These are phyloP conservation scores for Pseudogymnoascus sp. DNA, from an alignment of 2,329 filamentous ascomycete species.

Conservation along the genomic window DNA sequence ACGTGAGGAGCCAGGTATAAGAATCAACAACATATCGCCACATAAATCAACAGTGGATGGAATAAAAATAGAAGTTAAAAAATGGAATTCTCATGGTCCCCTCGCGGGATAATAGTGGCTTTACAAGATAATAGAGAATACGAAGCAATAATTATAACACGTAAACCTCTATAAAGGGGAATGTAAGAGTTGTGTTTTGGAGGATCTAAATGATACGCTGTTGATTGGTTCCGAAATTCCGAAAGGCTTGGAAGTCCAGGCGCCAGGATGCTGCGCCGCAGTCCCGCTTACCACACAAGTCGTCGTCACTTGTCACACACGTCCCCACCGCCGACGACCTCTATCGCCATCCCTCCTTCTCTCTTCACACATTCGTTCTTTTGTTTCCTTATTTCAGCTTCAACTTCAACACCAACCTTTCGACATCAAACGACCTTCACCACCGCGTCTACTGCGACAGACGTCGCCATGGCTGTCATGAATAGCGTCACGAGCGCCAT, in stretches of 20 bases:
- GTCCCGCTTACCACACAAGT: background rate
- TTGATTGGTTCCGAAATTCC: constrained; percentile 1
- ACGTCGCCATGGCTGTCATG: constrained; percentile 12
- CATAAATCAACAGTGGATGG: background rate
- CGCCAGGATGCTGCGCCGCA: background rate
- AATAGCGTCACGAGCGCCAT: constrained; percentile 7
- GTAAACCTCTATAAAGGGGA: background rate
- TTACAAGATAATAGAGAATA: background rate
- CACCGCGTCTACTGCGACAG: background rate
- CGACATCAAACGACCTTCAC: background rate
- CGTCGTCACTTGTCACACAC: background rate
- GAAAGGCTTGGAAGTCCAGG: background rate
- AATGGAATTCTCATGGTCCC: background rate
- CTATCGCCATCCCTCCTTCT: background rate
- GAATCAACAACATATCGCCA: background rate
- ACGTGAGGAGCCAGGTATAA: background rate
- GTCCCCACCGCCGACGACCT: background rate
- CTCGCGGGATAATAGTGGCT: background rate
- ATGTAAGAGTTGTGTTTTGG: background rate
- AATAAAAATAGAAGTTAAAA: background rate
- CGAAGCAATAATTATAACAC: background rate
- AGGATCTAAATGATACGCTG: background rate
- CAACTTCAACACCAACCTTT: background rate
- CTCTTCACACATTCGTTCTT: background rate
- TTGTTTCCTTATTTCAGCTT: background rate